These are phyloP conservation scores for Diaporthe vexans DNA, from an alignment of 2,329 filamentous ascomycete species.

Conservation along the genomic window DNA sequence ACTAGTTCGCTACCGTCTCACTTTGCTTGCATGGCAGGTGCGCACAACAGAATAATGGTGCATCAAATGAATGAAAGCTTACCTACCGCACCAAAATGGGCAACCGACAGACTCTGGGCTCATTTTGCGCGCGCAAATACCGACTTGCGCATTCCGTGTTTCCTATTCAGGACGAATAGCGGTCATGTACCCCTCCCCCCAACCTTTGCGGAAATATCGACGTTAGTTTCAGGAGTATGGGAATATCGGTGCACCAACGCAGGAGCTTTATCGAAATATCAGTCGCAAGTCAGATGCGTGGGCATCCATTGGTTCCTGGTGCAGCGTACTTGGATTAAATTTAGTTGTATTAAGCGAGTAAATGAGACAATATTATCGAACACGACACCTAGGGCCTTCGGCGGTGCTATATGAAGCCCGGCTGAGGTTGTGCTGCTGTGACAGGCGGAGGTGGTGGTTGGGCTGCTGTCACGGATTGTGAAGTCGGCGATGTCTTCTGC, in stretches of 20 bases:
- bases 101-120: neutral
- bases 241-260: neutral
- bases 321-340: neutral
- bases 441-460: slow-evolving; percentile 24
- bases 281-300: neutral
- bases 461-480: slow-evolving; percentile 18
- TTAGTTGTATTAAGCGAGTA: slow-evolving; percentile 15
- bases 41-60: neutral
- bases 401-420: slow-evolving; percentile 29
- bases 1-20: neutral
- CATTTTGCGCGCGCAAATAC: neutral
- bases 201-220: neutral
- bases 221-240: too few relatives aligned
- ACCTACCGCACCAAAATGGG: neutral
- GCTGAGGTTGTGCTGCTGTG: slow-evolving; percentile 31
- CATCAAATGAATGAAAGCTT: neutral
- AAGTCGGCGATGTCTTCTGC: slow-evolving; percentile 8
- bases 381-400: neutral
- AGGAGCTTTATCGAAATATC: neutral
- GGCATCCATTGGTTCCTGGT: neutral
- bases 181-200: too few relatives aligned
- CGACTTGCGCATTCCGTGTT: neutral
- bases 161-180: neutral
- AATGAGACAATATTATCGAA: neutral
- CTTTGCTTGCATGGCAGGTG: neutral